Conservation (phyloP, 345 rosid genomes). For the Microcos paniculata region DNA sequence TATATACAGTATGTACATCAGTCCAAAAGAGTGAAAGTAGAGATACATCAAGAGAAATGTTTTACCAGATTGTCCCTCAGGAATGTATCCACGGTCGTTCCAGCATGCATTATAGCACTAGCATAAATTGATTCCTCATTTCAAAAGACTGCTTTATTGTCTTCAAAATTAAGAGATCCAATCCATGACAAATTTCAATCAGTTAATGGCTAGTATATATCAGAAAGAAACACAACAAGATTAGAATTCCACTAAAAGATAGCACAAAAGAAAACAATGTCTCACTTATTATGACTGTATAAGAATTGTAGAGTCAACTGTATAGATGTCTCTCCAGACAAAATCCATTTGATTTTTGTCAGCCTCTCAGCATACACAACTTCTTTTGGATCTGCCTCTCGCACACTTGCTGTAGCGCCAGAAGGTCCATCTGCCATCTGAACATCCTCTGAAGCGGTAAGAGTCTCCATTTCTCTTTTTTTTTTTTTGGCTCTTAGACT, state of each 20-base stretch:
- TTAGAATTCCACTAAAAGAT: neutral
- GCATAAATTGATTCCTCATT: conserved; percentile 97
- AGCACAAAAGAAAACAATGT: conserved; percentile 5
- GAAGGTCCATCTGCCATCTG: conserved; percentile 79
- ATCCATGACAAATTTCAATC: conserved; percentile 45
- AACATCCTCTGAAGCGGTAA: conserved; percentile 56
- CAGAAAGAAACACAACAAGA: neutral
- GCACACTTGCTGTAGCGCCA: conserved; percentile 37
- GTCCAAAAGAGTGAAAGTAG: conserved; percentile 1
- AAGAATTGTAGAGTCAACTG: conserved; percentile 89
- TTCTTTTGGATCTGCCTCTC: conserved; percentile 62
- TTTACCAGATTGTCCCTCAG: conserved; percentile 93
- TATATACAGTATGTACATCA: conserved; percentile 1
- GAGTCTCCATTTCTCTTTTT: too few species aligned
- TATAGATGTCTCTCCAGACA: conserved; percentile 96
- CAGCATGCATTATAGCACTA: conserved; percentile 99
- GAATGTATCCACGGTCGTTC: conserved; percentile 98
- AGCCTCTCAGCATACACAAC: conserved; percentile 76
- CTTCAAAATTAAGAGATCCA: conserved; percentile 90
- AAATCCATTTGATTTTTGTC: conserved; percentile 78
- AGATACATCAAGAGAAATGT: neutral
- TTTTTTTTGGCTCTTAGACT: too few species aligned
- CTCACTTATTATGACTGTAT: conserved; percentile 92
- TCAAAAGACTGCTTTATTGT: conserved; percentile 98
- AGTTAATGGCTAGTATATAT: neutral